These are phyloP conservation scores for Yamadazyma sp. DNA, from an alignment of 1,139 yeast species.

Conservation along the genomic window DNA sequence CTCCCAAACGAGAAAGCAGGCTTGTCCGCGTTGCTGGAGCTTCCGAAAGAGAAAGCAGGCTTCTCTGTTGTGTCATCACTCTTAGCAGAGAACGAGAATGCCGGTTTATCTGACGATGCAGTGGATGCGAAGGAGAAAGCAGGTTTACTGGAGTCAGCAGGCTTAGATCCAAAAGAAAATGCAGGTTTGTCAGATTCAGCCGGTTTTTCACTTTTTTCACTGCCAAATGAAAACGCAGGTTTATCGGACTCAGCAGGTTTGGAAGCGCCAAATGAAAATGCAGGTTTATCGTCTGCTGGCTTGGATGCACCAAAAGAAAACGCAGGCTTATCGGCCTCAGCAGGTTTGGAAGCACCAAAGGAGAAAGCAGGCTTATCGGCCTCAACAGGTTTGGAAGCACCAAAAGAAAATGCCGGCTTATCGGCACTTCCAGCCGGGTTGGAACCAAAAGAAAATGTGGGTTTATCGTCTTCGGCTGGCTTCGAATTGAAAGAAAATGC, in stretches of 20 bases:
- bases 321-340: conserved; percentile 12
- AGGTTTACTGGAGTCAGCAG: conserved; percentile 13
- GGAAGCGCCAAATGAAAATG: conserved; percentile 17
- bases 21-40: conserved; percentile 5
- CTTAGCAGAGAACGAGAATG: conserved; percentile 18
- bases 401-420: conserved; percentile 20
- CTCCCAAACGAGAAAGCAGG: conserved; percentile 14
- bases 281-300: conserved; percentile 2
- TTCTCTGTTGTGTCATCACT: conserved; percentile 1
- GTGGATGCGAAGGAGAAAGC: conserved; percentile 13
- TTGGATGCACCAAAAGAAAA: conserved; percentile 17
- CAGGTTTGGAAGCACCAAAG: conserved; percentile 14
- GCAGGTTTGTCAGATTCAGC: conserved; percentile 17
- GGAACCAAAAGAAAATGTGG: conserved; percentile 28
- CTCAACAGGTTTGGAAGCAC: conserved; percentile 10
- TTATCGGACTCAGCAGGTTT: conserved; percentile 10
- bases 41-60: conserved; percentile 17
- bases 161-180: conserved; percentile 23
- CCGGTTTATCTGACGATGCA: conserved; percentile 10
- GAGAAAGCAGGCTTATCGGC: conserved; percentile 17
- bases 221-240: conserved; percentile 29
- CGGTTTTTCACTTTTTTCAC: no score
- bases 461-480: conserved; percentile 19
- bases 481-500: conserved; percentile 25
- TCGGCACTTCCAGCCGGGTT: conserved; percentile 11